Evolutionary conservation across 116 monocot genomes (phyloP).

Genomic region (Trichopus zeylanicus): DNA sequence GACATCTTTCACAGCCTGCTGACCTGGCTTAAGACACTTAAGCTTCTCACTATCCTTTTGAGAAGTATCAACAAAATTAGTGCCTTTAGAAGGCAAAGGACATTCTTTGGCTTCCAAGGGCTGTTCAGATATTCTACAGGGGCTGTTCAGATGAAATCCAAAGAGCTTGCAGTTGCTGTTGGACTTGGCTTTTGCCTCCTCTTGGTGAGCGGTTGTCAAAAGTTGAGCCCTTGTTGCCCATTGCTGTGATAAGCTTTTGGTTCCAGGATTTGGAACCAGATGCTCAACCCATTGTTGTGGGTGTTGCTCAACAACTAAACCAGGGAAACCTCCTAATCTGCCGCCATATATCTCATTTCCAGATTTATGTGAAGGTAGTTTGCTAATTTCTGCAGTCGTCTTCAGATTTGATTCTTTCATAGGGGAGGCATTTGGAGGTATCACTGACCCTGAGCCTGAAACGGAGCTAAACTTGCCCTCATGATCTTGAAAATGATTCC

Average conservation of each 20-base stretch:
- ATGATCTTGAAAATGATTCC: constrained; percentile 14
- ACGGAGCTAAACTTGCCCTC: constrained; percentile 2
- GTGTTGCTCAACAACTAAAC: constrained; percentile 3
- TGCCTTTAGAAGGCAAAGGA: constrained; percentile 14
- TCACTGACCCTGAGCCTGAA: constrained; percentile 12
- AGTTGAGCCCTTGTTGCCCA: constrained; percentile 6
- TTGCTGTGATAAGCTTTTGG: neutral
- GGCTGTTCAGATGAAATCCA: constrained; percentile 20
- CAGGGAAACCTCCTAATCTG: neutral
- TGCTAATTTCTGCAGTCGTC: constrained; percentile 7
- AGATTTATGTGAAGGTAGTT: constrained; percentile 2
- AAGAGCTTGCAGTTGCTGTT: constrained; percentile 24
- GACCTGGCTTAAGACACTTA: constrained; percentile 6
- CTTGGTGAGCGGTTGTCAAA: neutral
- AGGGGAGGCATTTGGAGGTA: constrained; percentile 2
- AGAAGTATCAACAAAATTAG: constrained; percentile 19
- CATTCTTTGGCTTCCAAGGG: constrained; percentile 8
- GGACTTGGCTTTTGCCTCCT: constrained; percentile 7
- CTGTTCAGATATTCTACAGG: constrained; percentile 8
- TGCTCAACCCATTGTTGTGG: constrained; percentile 11
- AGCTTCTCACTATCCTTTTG: constrained; percentile 10
- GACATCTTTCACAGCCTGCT: constrained; percentile 12
- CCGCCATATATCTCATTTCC: neutral
- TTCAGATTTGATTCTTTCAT: constrained; percentile 16
- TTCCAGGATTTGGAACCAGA: constrained; percentile 1